phyloP scores from a whole-genome alignment of 768 basidiomycete genomes.

The Termitomyces titanicus region DNA sequence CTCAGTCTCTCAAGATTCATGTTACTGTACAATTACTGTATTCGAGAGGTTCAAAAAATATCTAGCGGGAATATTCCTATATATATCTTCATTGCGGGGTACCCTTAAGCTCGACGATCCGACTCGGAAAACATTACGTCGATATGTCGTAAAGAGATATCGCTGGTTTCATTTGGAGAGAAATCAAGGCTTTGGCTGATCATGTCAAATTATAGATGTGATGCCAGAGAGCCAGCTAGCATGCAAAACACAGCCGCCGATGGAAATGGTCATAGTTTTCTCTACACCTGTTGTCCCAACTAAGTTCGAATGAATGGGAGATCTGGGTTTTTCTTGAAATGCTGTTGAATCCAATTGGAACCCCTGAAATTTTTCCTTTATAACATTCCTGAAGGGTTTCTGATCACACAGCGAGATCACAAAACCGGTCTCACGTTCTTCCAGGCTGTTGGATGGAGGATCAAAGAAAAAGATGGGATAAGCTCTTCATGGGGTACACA shows the following conservation, averaged over 20 bases:
- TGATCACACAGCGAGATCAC: constrained; percentile 38
- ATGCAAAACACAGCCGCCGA: constrained; percentile 47
- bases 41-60: no score
- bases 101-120: no score
- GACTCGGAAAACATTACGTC: no score
- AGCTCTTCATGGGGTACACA: constrained; percentile 42
- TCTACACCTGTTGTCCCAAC: constrained; percentile 54
- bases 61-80: no score
- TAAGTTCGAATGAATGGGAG: constrained; percentile 38
- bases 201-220: constrained; percentile 38
- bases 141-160: constrained; percentile 43
- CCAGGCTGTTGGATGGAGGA: constrained; percentile 49
- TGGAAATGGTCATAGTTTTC: constrained; percentile 54
- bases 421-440: constrained; percentile 41
- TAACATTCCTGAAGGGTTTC: constrained; percentile 50
- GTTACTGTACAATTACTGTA: no score
- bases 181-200: no score
- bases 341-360: constrained; percentile 23
- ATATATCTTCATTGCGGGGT: no score
- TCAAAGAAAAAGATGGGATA: constrained; percentile 44
- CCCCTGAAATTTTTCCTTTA: constrained; percentile 44
- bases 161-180: no score
- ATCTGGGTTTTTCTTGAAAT: constrained; percentile 36
- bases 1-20: no score
- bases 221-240: constrained; percentile 47